These are phyloP conservation scores for Quercus ilex DNA, from an alignment of 306 rosid species.

Conservation along the genomic window DNA sequence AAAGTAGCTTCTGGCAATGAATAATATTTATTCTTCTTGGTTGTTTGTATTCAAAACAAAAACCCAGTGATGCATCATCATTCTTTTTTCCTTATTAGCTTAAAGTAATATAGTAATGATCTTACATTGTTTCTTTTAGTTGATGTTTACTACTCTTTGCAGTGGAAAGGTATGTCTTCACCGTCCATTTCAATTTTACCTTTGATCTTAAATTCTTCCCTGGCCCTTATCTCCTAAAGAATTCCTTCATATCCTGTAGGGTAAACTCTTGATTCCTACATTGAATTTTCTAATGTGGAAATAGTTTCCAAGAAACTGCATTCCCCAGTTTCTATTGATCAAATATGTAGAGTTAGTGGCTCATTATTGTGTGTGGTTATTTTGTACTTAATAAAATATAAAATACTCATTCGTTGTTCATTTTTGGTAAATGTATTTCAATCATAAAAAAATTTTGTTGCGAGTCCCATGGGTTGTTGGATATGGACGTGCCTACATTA, in stretches of 20 bases:
- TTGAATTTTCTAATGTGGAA: slow-evolving; percentile 56
- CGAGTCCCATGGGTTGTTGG: no score
- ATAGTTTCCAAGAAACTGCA: slow-evolving; percentile 51
- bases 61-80: slow-evolving; percentile 62
- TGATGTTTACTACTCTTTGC: slow-evolving; percentile 66
- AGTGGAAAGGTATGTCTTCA: slow-evolving; percentile 35
- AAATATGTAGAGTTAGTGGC: slow-evolving; percentile 28
- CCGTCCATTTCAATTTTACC: slow-evolving; percentile 59
- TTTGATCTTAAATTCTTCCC: slow-evolving; percentile 54
- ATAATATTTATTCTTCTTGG: slow-evolving; percentile 87
- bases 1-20: slow-evolving; percentile 89
- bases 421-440: no score
- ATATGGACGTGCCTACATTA: no score
- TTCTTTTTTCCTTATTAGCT: not conserved
- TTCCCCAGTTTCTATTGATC: slow-evolving; percentile 29
- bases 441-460: no score
- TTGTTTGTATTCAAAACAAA: slow-evolving; percentile 66
- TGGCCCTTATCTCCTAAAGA: slow-evolving; percentile 49
- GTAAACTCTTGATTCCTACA: slow-evolving; percentile 55
- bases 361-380: not conserved
- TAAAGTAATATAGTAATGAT: slow-evolving; percentile 26
- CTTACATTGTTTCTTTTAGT: slow-evolving; percentile 91
- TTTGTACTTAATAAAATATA: not conserved
- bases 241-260: slow-evolving; percentile 72
- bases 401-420: no score